Base-by-base conservation (phyloP, 306 rosid genomes). In the Ormosia semicastrata region DNA sequence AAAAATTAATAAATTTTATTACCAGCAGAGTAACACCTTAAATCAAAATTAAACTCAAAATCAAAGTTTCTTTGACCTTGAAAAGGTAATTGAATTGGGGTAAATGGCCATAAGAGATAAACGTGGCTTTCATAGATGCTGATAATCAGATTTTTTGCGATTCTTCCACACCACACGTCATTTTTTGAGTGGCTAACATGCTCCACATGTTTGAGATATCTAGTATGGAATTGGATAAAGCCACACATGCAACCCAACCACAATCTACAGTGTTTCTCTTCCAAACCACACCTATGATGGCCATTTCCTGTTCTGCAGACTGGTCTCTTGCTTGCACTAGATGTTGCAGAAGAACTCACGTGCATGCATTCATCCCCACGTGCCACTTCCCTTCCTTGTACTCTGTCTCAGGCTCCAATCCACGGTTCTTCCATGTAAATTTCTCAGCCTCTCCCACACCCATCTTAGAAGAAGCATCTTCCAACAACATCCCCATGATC, bases 361-460 rank as follows among this genome's bases (percentile, higher is more conserved):
- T 74, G 39, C 81, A 76, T 18, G 17, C 81, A 32, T 58, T 79
- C 82, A 79, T 67, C 14, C 63, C 89, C 50, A 44, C 85, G 30
- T 73, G 62, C 53, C 86, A 78, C 66, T 47, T 83, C 58, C 81
- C 84, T 73, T 78, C 85, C 29, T 84, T 79, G 4, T 60, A 46
- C 71, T 54, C 86, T 32, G 12, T 84, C 41, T 66, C 92, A 53
- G 0, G 70, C 60, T 73, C 80, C 0, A 80, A 80, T 8, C 67
- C 80, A 18, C 80, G 85, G 53, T 77, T 74, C 47, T 76, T 79
- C 77, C 81, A 40, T 24, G 73, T 75, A 3, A 85, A 73, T 40
- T 89, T 86, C 80, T 84, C 94, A 4, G 78, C 78, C 3, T 87
- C 88, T 57, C 88, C 82, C 11, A 58, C 94, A 36, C 91, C 89